Evolutionary conservation across 352 stramenopile species (phyloP), one percentile per base, ranked within the genome.

Genomic region (Phytopythium vexans): DNA sequence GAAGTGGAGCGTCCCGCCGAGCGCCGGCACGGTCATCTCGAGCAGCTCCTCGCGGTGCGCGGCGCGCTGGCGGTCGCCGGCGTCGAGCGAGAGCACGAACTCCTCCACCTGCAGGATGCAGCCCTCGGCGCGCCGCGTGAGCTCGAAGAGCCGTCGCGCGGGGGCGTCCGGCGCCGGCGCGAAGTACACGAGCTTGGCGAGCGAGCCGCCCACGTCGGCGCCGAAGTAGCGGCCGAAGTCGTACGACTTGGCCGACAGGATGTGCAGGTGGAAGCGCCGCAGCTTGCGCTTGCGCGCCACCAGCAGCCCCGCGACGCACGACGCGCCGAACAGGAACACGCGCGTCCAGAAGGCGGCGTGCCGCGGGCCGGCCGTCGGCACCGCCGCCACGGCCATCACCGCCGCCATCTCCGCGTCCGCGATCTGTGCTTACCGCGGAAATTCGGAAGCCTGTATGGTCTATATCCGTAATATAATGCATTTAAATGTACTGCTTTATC

Each of bases 1-100:
- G 63, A 99, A 99, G 66, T 99, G 96, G 42, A 99, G 89, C 49
- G 86, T 94, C n/a, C 94, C 95, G 21, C 87, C 88, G 15, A 86
- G 57, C 10, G 74, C 60, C 2, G 98, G 73, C 46, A 92, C 73
- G 31, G 82, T 57, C 42, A 96, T 76, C 57, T 86, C 49, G 49
- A 85, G 68, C 35, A 68, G 64, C 70, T 90, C 66, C 49, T 86
- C 69, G 47, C 82, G 64, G 44, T 82, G 68, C 55, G 68, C 64
- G 39, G 71, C 68, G 14, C 62, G 65, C 39, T 46, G 51, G 38
- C 60, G 62, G 56, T 88, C 72, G 15, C 43, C 59, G 9, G 62
- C 61, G 43, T 73, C 56, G n/a, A 82, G 57, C 47, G 43, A 64
- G 58, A 88, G 70, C 35, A 85, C 57, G 55, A 70, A 83, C 39